phyloP scores from a whole-genome alignment of 176 grass and related monocot species.

The Eragrostis nindensis region DNA sequence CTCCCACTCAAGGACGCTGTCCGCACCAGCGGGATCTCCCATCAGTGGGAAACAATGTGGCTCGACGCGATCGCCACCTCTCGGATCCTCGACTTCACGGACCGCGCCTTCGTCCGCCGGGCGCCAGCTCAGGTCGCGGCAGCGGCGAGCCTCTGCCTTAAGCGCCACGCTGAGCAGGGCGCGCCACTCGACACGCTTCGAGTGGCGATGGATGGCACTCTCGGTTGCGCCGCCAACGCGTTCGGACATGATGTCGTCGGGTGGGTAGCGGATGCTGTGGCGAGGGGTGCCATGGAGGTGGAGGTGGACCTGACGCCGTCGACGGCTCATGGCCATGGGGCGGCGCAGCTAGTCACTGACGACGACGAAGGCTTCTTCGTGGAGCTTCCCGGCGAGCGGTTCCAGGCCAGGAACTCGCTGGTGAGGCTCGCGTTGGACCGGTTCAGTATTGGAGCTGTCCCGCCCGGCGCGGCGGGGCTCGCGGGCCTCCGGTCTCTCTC shows the following conservation, averaged over 20 bases:
- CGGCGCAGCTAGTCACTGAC: neutral
- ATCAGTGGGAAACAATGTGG: conserved; percentile 21
- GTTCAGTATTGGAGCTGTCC: conserved; percentile 29
- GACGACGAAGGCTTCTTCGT: neutral
- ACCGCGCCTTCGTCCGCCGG: conserved; percentile 46
- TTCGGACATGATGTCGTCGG: conserved; percentile 31
- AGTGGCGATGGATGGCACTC: conserved; percentile 10
- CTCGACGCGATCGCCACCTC: conserved; percentile 11
- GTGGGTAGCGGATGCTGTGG: conserved; percentile 45
- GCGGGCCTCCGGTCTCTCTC: conserved; percentile 35
- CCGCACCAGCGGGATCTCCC: conserved; percentile 54
- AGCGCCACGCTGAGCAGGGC: conserved; percentile 29
- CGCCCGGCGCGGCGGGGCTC: neutral
- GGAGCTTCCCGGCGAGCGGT: conserved; percentile 26
- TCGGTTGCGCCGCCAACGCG: neutral
- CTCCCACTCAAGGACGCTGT: conserved; percentile 55
- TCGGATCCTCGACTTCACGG: conserved; percentile 48
- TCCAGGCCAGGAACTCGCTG: conserved; percentile 31
- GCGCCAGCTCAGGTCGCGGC: neutral
- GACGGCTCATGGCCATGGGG: neutral
- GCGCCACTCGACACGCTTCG: conserved; percentile 43
- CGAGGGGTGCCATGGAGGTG: conserved; percentile 49
- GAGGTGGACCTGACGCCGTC: conserved; percentile 45
- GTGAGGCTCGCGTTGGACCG: conserved; percentile 37
- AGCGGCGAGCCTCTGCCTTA: conserved; percentile 38